A percentile compares a stretch with the other conserved stretches of the same genome.
Evolutionary conservation across 352 stramenopile genomes (phyloP).

Genomic region (Phytophthora ramorum): DNA sequence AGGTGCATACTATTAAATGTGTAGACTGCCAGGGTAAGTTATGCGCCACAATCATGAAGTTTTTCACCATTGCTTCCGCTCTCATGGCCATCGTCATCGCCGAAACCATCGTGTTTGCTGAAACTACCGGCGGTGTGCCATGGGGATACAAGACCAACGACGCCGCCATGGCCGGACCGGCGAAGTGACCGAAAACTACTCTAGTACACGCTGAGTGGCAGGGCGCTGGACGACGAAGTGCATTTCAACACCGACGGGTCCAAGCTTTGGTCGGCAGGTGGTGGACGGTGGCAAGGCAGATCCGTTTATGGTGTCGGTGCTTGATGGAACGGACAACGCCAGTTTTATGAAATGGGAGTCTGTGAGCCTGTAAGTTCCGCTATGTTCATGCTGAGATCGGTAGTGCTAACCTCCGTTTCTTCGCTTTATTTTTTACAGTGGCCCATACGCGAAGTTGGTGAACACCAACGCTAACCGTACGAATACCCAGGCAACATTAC

Average conservation of each 20-base stretch:
- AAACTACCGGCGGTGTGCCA: neutral
- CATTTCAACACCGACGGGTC: slow-evolving; percentile 38
- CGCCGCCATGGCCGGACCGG: slow-evolving; percentile 19
- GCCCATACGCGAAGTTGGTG: too few relatives aligned
- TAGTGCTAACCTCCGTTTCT: neutral
- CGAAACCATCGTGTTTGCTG: slow-evolving; percentile 9
- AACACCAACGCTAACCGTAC: too few relatives aligned
- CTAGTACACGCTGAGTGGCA: slow-evolving; percentile 52
- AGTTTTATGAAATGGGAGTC: too few relatives aligned
- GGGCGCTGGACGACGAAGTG: slow-evolving; percentile 38
- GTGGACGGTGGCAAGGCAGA: slow-evolving; percentile 18
- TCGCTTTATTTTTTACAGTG: too few relatives aligned
- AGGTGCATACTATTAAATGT: too few relatives aligned
- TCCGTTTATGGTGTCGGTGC: slow-evolving; percentile 35
- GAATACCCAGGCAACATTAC: slow-evolving; percentile 60
- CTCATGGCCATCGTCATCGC: slow-evolving; percentile 11
- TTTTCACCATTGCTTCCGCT: slow-evolving; percentile 6
- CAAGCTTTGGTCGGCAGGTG: slow-evolving; percentile 31
- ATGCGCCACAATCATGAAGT: slow-evolving; percentile 23
- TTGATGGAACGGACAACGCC: neutral
- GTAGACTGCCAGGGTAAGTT: too few relatives aligned
- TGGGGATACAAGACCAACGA: slow-evolving; percentile 37
- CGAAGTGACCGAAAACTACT: slow-evolving; percentile 29
- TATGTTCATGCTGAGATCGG: too few relatives aligned
- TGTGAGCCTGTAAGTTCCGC: too few relatives aligned